phyloP scores from a whole-genome alignment of 2,329 filamentous ascomycete genomes.

The Colletotrichum sp. region DNA sequence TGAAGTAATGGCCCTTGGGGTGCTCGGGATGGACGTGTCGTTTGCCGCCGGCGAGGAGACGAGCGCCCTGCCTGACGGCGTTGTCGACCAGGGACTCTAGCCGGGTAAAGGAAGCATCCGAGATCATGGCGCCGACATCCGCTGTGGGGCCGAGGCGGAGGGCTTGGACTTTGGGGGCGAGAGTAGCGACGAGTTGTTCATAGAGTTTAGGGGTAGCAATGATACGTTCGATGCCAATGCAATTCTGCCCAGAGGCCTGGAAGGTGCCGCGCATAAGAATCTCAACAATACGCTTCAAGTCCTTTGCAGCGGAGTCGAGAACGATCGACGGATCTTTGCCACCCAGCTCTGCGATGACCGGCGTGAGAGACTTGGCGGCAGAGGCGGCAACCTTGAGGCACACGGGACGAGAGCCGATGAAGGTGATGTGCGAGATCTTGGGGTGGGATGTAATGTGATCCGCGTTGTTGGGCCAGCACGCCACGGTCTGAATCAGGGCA shows the following conservation, averaged over 20 bases:
- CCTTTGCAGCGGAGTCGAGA: slow-evolving; percentile 73
- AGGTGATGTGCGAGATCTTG: slow-evolving; percentile 86
- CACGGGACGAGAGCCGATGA: slow-evolving; percentile 89
- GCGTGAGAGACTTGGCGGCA: slow-evolving; percentile 85
- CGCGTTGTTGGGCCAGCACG: slow-evolving; percentile 87
- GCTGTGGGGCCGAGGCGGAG: slow-evolving; percentile 78
- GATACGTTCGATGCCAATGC: slow-evolving; percentile 94
- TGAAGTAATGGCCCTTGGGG: slow-evolving; percentile 87
- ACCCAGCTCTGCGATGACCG: slow-evolving; percentile 88
- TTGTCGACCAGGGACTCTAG: slow-evolving; percentile 80
- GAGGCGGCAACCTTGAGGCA: slow-evolving; percentile 88
- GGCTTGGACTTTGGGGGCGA: slow-evolving; percentile 75
- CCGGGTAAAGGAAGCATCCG: slow-evolving; percentile 73
- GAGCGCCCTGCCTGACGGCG: slow-evolving; percentile 79
- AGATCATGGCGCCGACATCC: slow-evolving; percentile 92
- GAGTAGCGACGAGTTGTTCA: slow-evolving; percentile 69
- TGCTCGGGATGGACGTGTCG: slow-evolving; percentile 74
- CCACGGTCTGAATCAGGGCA: slow-evolving; percentile 80
- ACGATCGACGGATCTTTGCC: slow-evolving; percentile 94
- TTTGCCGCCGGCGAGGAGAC: slow-evolving; percentile 80
- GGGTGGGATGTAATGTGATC: slow-evolving; percentile 84
- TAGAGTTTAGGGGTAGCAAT: slow-evolving; percentile 82
- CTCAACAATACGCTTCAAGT: slow-evolving; percentile 76
- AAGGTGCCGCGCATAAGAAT: slow-evolving; percentile 92
- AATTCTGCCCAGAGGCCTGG: slow-evolving; percentile 96